A percentile compares a stretch with the other conserved stretches of the same genome.
phyloP scores from a whole-genome alignment of 2,329 filamentous ascomycete species.

The Diaporthe destruens region DNA sequence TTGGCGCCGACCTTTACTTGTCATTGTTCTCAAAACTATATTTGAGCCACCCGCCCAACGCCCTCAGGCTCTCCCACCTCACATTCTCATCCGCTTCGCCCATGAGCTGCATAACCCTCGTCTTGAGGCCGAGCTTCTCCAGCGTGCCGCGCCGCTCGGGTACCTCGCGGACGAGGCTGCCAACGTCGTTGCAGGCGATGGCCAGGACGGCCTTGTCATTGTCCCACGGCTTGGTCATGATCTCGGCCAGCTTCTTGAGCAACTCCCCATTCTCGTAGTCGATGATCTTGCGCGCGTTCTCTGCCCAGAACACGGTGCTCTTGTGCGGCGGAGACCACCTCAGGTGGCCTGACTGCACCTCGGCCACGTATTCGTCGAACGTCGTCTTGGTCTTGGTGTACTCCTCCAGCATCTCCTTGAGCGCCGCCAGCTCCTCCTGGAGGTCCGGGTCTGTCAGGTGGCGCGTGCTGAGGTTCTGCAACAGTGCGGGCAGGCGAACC shows the following conservation, averaged over 20 bases:
- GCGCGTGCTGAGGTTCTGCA: constrained; percentile 72
- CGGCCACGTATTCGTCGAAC: constrained; percentile 89
- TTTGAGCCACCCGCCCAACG: constrained; percentile 77
- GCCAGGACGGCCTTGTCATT: constrained; percentile 90
- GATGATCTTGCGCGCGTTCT: constrained; percentile 89
- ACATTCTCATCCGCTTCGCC: constrained; percentile 88
- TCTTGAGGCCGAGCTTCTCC: constrained; percentile 88
- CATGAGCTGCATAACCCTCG: constrained; percentile 93
- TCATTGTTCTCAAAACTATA: constrained; percentile 68
- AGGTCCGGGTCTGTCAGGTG: constrained; percentile 75
- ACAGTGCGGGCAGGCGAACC: constrained; percentile 79
- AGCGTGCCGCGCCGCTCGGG: constrained; percentile 84
- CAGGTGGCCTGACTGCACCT: constrained; percentile 87
- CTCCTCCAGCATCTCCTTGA: constrained; percentile 74
- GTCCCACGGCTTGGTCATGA: constrained; percentile 79
- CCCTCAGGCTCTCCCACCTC: constrained; percentile 91
- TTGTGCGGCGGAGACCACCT: constrained; percentile 94
- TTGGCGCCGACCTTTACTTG: constrained; percentile 14
- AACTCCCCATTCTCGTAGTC: constrained; percentile 85
- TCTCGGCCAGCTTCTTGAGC: constrained; percentile 85
- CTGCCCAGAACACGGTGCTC: constrained; percentile 88
- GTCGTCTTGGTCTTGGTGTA: constrained; percentile 80
- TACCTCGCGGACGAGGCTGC: constrained; percentile 88
- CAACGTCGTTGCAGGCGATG: constrained; percentile 93
- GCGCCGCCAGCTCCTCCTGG: constrained; percentile 70